These are phyloP conservation scores for Vicia faba DNA, from an alignment of 306 rosid species.

Conservation along the genomic window DNA sequence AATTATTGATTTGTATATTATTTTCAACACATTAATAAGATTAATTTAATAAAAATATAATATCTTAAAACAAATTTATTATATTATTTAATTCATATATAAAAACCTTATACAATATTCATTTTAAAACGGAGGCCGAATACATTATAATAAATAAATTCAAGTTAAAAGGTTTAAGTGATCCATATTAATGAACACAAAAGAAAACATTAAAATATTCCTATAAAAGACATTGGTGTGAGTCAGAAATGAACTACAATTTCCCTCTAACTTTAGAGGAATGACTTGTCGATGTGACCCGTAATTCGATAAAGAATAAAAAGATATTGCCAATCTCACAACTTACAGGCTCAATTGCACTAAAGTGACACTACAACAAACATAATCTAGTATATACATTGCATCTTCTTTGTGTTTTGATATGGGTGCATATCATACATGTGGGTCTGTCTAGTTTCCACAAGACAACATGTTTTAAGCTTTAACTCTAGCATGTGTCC, in stretches of 20 bases:
- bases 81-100: too few relatives aligned
- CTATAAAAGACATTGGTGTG: not conserved
- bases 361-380: slow-evolving; percentile 29
- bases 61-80: too few relatives aligned
- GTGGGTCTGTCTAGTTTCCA: slow-evolving; percentile 27
- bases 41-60: too few relatives aligned
- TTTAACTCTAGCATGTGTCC: slow-evolving; percentile 28
- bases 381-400: slow-evolving; percentile 7
- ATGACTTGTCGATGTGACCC: slow-evolving; percentile 51
- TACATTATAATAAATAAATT: too few relatives aligned
- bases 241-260: slow-evolving; percentile 1
- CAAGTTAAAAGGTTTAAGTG: too few relatives aligned
- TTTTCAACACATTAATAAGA: too few relatives aligned
- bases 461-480: slow-evolving; percentile 3
- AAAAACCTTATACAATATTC: too few relatives aligned
- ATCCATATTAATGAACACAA: too few relatives aligned
- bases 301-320: not conserved
- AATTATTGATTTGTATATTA: too few relatives aligned
- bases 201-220: not conserved
- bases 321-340: slow-evolving; percentile 11
- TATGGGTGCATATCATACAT: slow-evolving; percentile 24
- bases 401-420: slow-evolving; percentile 33
- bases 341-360: slow-evolving; percentile 36
- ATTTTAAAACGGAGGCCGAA: too few relatives aligned
- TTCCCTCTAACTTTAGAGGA: slow-evolving; percentile 25